Evolutionary conservation across 2,329 filamentous ascomycete genomes (phyloP).

Genomic region (Pseudogymnoascus sp.): DNA sequence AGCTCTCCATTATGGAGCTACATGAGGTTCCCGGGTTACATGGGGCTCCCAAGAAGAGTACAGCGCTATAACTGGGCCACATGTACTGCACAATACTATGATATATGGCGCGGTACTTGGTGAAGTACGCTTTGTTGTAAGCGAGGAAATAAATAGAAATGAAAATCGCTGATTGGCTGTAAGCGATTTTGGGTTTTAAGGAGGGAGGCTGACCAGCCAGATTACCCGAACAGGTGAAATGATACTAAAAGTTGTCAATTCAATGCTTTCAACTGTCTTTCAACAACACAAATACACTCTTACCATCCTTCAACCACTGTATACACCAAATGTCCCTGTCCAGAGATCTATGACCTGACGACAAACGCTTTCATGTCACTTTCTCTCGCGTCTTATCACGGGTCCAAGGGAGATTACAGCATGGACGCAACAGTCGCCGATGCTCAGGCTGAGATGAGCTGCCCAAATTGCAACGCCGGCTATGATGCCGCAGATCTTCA

Average conservation of each 20-base stretch:
- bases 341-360: not conserved
- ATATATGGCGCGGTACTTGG: not conserved
- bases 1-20: constrained; percentile 11
- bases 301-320: not conserved
- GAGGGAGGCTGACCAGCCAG: constrained; percentile 4
- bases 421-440: not conserved
- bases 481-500: constrained; percentile 4
- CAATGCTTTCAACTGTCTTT: not conserved
- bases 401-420: not conserved
- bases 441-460: not conserved
- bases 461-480: not conserved
- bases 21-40: not conserved
- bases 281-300: not conserved
- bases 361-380: not conserved
- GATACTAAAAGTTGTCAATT: constrained; percentile 8
- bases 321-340: not conserved
- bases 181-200: not conserved
- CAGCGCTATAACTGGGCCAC: not conserved
- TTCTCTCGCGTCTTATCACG: not conserved
- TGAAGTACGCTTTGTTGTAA: not conserved
- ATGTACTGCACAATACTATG: not conserved
- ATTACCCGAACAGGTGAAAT: constrained; percentile 9
- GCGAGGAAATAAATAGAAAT: constrained; percentile 6
- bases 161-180: constrained; percentile 1
- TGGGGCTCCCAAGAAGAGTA: not conserved